These are phyloP conservation scores for Gymnopilus dilepis DNA, from an alignment of 768 basidiomycete genomes.

Conservation along the genomic window DNA sequence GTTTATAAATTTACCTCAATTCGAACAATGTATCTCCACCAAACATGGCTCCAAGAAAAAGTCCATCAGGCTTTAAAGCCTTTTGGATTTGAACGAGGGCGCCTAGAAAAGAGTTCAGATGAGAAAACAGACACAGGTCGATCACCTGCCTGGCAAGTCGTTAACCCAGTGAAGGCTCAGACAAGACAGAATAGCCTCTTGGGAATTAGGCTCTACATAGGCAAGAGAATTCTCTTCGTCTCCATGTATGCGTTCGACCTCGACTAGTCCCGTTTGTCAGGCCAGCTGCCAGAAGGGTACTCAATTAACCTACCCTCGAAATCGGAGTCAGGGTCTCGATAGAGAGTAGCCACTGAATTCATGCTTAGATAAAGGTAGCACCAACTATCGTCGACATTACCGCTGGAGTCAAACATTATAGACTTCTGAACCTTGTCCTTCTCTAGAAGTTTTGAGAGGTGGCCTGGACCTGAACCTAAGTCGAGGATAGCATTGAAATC, in stretches of 20 bases:
- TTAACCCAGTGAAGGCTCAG: constrained; percentile 97
- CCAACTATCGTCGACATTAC: constrained; percentile 47
- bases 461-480: constrained; percentile 89
- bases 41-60: constrained; percentile 93
- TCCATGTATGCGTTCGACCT: constrained; percentile 74
- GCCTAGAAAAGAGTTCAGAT: constrained; percentile 47
- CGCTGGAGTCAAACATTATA: constrained; percentile 86
- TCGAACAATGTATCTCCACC: constrained; percentile 98
- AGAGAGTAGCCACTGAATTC: constrained; percentile 63
- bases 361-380: constrained; percentile 1
- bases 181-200: constrained; percentile 92
- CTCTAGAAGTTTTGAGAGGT: constrained; percentile 86
- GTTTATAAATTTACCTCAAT: constrained; percentile 58
- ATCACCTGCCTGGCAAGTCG: constrained; percentile 84
- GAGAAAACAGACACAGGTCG: background rate
- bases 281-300: constrained; percentile 9
- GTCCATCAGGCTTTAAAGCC: constrained; percentile 85
- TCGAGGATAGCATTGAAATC: constrained; percentile 83
- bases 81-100: constrained; percentile 86
- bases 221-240: constrained; percentile 86
- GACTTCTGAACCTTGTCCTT: constrained; percentile 68
- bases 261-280: constrained; percentile 52
- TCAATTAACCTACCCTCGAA: constrained; percentile 69
- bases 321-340: constrained; percentile 77
- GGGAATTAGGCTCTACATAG: constrained; percentile 69